Evolutionary conservation across 2,329 filamentous ascomycete genomes (phyloP).

Genomic region (Pseudogymnoascus destructans): DNA sequence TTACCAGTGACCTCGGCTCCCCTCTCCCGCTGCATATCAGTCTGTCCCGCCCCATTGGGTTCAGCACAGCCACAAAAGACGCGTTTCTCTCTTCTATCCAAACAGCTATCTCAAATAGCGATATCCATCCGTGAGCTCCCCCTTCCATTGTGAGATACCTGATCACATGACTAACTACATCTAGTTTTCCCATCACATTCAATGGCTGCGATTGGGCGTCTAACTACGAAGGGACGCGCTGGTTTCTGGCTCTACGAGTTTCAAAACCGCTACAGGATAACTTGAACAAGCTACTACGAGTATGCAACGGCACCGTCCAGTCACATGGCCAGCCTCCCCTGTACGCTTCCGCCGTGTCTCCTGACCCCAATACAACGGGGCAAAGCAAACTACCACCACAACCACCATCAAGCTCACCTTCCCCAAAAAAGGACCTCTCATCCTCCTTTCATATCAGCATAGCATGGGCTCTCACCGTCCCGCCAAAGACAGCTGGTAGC

Average conservation of each 20-base stretch:
- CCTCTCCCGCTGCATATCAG: constrained; percentile 81
- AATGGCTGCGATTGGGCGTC: constrained; percentile 48
- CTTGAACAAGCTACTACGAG: constrained; percentile 47
- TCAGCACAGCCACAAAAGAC: constrained; percentile 60
- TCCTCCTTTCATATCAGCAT: constrained; percentile 72
- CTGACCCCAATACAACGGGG: neutral
- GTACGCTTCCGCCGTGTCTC: constrained; percentile 36
- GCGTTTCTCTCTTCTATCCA: constrained; percentile 47
- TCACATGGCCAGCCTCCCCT: constrained; percentile 55
- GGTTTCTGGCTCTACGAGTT: constrained; percentile 70
- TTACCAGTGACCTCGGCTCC: constrained; percentile 65
- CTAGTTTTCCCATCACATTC: constrained; percentile 21
- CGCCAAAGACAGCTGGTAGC: constrained; percentile 19
- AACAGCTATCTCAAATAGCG: constrained; percentile 30
- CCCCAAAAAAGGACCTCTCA: neutral
- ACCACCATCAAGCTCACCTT: constrained; percentile 8
- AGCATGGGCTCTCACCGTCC: constrained; percentile 60
- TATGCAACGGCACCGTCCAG: constrained; percentile 51
- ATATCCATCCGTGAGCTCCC: constrained; percentile 32
- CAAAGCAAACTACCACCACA: constrained; percentile 11
- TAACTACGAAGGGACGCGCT: constrained; percentile 55
- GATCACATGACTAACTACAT: constrained; percentile 14
- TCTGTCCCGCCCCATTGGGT: constrained; percentile 66
- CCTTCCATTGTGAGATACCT: neutral
- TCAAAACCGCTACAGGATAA: constrained; percentile 34